Base-by-base conservation (phyloP, 441 rosid species). In the Populus hybrid region DNA sequence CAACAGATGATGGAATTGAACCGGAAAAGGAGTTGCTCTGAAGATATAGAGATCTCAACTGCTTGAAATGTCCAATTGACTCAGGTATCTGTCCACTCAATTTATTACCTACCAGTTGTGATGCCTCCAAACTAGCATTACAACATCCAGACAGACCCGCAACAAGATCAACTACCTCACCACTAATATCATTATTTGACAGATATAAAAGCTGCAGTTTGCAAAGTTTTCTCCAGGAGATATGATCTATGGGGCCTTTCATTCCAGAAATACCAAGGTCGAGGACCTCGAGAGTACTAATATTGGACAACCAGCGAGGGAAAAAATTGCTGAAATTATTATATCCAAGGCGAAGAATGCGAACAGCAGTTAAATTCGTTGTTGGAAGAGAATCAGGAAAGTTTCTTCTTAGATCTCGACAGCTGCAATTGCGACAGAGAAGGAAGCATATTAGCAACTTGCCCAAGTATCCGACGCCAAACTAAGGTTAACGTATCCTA, bases 41-140 rank as follows among this genome's bases (percentile, higher is more conserved):
- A 18, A 73, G 35, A 24, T 61, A n/a, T 0, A 50, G 68, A 6
- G 72, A 73, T 35, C 66, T 78, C 73, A 73, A 78, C 28, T 70
- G 32, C 57, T 4, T 10, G 2, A 78, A 66, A 3, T 78, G 24
- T 23, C 80, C 72, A 12, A 65, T 3, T 6, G 76, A 73, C 36
- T 67, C 76, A 1, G 80, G 80, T 26, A 78, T 68, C 9, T 77
- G 69, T 24, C 88, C 90, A 40, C 34, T 73, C 20, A 87, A 73
- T 35, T 69, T 69, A 77, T 82, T 87, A 76, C 76, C 71, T 30
- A 80, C 78, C 28, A 85, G 42, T 72, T 85, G 84, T 2, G 85
- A 76, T 42, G 16, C 81, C 46, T 82, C 86, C 73, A 87, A 38
- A 71, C 79, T 81, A 46, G 73, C 77, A 73, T 36, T 84, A 66